Conservation (phyloP, 2,329 filamentous ascomycete species). For the Exophiala spinifera region DNA sequence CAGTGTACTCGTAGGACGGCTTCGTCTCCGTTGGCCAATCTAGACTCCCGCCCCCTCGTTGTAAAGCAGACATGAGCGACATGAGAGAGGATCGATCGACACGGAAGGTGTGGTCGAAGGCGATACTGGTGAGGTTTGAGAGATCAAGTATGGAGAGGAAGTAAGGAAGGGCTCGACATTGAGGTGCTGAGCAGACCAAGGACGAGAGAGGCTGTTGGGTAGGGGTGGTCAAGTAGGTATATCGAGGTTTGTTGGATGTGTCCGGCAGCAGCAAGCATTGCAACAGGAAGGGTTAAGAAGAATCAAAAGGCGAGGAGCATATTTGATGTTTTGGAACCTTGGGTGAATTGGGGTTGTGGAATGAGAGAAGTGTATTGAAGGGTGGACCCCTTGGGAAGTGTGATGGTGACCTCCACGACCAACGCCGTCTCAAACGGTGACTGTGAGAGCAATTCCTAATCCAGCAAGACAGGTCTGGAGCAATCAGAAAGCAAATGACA, state of each 20-base stretch:
- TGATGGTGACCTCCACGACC: constrained; percentile 14
- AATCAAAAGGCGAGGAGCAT: constrained; percentile 20
- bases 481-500: constrained; percentile 19
- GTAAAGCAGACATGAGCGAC: constrained; percentile 19
- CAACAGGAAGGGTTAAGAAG: constrained; percentile 9
- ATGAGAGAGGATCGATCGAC: constrained; percentile 8
- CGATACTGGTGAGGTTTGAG: neutral
- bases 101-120: neutral
- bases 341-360: constrained; percentile 24
- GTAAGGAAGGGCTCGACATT: constrained; percentile 7
- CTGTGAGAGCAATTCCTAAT: constrained; percentile 12
- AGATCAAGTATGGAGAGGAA: constrained; percentile 5
- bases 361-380: constrained; percentile 21
- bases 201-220: neutral
- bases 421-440: constrained; percentile 18
- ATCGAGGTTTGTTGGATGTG: neutral
- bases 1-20: constrained; percentile 4
- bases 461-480: constrained; percentile 7
- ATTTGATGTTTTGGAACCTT: constrained; percentile 20
- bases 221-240: neutral
- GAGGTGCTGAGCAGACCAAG: constrained; percentile 1
- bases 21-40: constrained; percentile 17
- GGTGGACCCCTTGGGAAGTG: constrained; percentile 14
- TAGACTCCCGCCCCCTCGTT: constrained; percentile 9
- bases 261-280: constrained; percentile 12